Base-by-base conservation (phyloP, 257 asterid genomes). In the Solanum pinnatisectum region DNA sequence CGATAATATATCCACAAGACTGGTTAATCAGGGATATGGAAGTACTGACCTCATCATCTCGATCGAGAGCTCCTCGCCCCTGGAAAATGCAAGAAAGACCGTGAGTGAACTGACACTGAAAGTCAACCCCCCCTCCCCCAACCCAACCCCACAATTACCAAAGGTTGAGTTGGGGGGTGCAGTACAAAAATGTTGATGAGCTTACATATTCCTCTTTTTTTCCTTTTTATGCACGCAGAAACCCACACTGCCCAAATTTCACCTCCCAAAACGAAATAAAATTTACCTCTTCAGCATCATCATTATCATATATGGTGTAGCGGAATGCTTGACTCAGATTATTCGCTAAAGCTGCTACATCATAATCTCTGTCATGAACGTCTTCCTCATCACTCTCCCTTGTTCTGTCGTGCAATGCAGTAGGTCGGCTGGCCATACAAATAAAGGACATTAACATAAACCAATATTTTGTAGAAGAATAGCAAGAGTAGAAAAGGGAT, bases 341-440 rank as follows among this genome's bases (percentile, higher is more conserved):
- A 94, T 96, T 94, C 39, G 98, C 98, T 87, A 96, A 90, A 60
- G 98, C 98, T 68, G 99, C 95, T 32, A 95, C 98, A 87, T 96
- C 99, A 94, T 94, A 96, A 88, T 96, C 99, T 90, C 97, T 93
- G 91, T 94, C 98, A 88, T 94, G 98, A 86, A 87, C 91, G 91
- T 94, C 99, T 83, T 95, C 99, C 91, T 94, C 99, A 32, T 96
- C 99, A 87, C 96, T 95, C 86, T 96, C 99, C 93, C 98, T 93
- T 73, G 91, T 90, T 91, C 98, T 92, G 89, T 95, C 98, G 30
- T 93, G 98, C 85, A 95, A 90, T 85, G 98, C 96, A 91, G 98
- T 93, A 84, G 99, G 99, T 40, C 99, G 98, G 89, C 99, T 96
- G 96, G 92, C 91, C 65, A 92, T 86, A 85, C 85, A 49, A 85